Percentiles rank a stretch among this genome's conserved stretches.
These are phyloP conservation scores for Eucalyptus victrix DNA, from an alignment of 345 rosid genomes.

Conservation along the genomic window DNA sequence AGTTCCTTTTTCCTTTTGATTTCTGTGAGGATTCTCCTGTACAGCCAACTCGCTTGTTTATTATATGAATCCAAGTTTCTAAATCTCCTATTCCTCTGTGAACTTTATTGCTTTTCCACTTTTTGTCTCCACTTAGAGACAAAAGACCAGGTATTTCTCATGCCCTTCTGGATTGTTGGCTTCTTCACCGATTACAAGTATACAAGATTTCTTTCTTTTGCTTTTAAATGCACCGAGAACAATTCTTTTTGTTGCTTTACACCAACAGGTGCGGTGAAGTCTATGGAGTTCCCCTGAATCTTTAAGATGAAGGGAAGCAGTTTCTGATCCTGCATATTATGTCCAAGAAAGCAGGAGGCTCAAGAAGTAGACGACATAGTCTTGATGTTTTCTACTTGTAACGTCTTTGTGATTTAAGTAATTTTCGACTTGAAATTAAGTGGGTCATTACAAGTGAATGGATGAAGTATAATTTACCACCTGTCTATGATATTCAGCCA, in stretches of 20 bases:
- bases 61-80: not conserved
- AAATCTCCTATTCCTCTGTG: not conserved
- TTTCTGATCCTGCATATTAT: not conserved
- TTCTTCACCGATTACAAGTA: not conserved
- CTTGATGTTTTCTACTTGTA: not conserved
- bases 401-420: not conserved
- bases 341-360: not conserved
- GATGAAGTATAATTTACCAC: not conserved
- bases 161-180: not conserved
- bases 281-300: not conserved
- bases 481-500: not conserved
- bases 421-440: not conserved
- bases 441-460: not conserved
- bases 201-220: not conserved
- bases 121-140: not conserved
- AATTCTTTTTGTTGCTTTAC: not conserved
- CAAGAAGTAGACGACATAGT: not conserved
- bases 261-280: not conserved
- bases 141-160: not conserved
- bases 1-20: not conserved
- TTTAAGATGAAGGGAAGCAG: not conserved
- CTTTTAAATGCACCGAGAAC: not conserved
- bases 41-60: not conserved
- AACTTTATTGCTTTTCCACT: not conserved
- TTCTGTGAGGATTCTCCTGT: not conserved